Evolutionary conservation across 1,284 basidiomycete species (phyloP).

Genomic region (Tilletia caries): DNA sequence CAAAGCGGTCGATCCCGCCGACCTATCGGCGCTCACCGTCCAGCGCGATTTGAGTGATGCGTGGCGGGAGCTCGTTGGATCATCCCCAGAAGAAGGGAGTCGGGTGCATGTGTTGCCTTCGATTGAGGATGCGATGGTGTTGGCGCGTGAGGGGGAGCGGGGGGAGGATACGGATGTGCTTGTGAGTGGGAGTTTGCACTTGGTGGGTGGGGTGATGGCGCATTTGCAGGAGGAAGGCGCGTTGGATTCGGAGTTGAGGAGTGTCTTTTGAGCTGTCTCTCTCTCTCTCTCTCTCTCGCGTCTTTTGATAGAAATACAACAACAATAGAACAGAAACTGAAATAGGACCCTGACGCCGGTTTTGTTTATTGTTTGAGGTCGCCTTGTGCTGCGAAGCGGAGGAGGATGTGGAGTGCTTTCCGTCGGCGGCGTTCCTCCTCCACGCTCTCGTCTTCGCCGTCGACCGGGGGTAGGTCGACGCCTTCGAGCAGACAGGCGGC

Average conservation of each 20-base stretch:
- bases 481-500: not conserved
- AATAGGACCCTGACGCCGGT: too few relatives aligned
- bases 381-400: not conserved
- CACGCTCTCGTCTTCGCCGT: not conserved
- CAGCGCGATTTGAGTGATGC: slow-evolving; percentile 41
- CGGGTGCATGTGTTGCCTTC: slow-evolving; percentile 75
- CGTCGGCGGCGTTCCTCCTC: not conserved
- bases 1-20: slow-evolving; percentile 34
- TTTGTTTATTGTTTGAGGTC: too few relatives aligned
- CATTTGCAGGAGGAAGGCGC: slow-evolving; percentile 39
- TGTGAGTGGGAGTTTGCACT: slow-evolving; percentile 86
- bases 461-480: not conserved
- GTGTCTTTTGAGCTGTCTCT: not conserved
- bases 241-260: slow-evolving; percentile 37
- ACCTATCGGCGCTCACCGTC: slow-evolving; percentile 37
- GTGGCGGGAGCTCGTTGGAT: slow-evolving; percentile 31
- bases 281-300: too few relatives aligned
- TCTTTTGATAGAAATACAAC: too few relatives aligned
- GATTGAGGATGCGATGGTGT: slow-evolving; percentile 71
- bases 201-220: slow-evolving; percentile 87
- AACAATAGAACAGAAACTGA: too few relatives aligned
- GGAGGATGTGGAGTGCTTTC: not conserved
- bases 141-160: slow-evolving; percentile 18
- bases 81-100: slow-evolving; percentile 4
- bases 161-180: slow-evolving; percentile 65